Percentiles rank a stretch among this genome's conserved stretches.
These are phyloP conservation scores for Pleomassaria siparia DNA, from an alignment of 2,329 filamentous ascomycete genomes.

Conservation along the genomic window DNA sequence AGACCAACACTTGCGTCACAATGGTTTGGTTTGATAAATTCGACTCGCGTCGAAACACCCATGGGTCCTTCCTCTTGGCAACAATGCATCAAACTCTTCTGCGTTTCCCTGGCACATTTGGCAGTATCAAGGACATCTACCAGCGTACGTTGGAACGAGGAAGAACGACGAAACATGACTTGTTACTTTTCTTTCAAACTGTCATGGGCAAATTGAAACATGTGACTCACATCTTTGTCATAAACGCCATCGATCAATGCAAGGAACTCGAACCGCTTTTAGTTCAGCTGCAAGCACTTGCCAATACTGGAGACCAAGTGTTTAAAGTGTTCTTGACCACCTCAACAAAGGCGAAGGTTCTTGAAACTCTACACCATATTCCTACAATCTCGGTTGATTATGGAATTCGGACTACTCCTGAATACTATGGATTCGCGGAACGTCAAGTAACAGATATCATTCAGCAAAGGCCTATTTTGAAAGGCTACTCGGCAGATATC, in stretches of 20 bases:
- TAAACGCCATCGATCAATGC: no score
- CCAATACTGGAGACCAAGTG: no score
- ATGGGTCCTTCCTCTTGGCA: neutral
- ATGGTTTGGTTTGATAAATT: neutral
- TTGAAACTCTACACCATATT: neutral
- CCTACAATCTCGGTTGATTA: neutral
- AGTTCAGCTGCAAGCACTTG: no score
- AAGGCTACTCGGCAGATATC: neutral
- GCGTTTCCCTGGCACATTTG: no score
- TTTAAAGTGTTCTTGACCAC: neutral
- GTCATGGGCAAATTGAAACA: neutral
- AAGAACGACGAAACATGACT: constrained; percentile 1
- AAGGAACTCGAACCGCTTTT: no score
- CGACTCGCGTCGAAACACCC: constrained; percentile 2
- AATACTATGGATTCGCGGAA: no score
- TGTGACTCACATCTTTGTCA: neutral
- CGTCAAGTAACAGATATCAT: no score
- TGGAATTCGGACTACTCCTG: no score
- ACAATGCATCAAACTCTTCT: neutral
- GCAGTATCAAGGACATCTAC: neutral
- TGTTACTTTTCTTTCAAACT: neutral
- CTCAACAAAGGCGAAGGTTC: neutral
- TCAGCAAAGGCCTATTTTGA: neutral
- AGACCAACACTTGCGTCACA: neutral
- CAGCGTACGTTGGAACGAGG: neutral